Evolutionary conservation across 805 yeast species (phyloP).

Genomic region (Nakazawaea ernobii): DNA sequence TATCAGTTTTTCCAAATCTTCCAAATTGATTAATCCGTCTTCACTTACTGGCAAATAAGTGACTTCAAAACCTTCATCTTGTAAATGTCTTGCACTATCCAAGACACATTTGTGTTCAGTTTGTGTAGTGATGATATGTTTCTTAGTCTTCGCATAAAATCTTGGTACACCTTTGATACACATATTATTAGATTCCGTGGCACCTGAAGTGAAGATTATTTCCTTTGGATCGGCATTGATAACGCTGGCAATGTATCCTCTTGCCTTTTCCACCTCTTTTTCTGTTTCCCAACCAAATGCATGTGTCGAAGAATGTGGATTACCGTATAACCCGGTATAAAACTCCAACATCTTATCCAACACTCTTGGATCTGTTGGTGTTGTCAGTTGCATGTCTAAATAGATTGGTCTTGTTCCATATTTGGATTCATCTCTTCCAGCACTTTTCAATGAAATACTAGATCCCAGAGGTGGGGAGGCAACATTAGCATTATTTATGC

Average conservation of each 20-base stretch:
- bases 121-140: slow-evolving; percentile 91
- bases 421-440: slow-evolving; percentile 36
- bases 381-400: slow-evolving; percentile 96
- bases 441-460: slow-evolving; percentile 35
- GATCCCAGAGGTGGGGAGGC: slow-evolving; percentile 42
- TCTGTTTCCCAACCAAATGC: slow-evolving; percentile 99
- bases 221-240: slow-evolving; percentile 95
- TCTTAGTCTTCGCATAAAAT: slow-evolving; percentile 83
- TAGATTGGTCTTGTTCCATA: slow-evolving; percentile 85
- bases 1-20: slow-evolving; percentile 73
- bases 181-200: slow-evolving; percentile 96
- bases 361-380: slow-evolving; percentile 97
- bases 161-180: slow-evolving; percentile 93
- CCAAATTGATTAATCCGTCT: slow-evolving; percentile 76
- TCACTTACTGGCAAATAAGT: slow-evolving; percentile 82
- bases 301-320: slow-evolving; percentile 96
- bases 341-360: slow-evolving; percentile 80
- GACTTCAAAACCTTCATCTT: slow-evolving; percentile 95
- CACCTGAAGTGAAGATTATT: slow-evolving; percentile 95
- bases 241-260: slow-evolving; percentile 74
- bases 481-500: slow-evolving; percentile 17
- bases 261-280: slow-evolving; percentile 80
- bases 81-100: slow-evolving; percentile 91
- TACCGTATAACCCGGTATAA: slow-evolving; percentile 91
- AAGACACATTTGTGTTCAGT: slow-evolving; percentile 99